Conservation (phyloP, 352 stramenopile species). For the Phytopythium delawarense region DNA sequence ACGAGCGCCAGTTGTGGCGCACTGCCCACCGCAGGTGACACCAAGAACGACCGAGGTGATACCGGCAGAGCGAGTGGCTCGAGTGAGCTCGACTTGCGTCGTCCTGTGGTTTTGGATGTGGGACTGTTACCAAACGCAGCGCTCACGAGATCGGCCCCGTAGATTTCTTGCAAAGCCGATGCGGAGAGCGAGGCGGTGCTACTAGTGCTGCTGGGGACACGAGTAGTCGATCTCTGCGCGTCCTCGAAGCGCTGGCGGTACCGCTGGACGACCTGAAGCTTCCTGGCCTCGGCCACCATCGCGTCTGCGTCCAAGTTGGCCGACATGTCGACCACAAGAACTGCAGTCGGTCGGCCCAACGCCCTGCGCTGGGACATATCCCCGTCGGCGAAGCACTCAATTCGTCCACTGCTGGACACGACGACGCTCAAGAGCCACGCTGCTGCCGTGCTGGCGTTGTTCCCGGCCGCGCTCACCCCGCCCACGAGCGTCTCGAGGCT, state of each 20-base stretch:
- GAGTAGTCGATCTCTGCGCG: conserved; percentile 2
- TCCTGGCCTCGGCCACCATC: conserved; percentile 25
- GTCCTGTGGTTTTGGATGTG: conserved; percentile 9
- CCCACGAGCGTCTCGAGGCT: conserved; percentile 30
- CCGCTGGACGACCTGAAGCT: conserved; percentile 14
- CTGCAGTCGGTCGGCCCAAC: neutral
- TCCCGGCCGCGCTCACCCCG: neutral
- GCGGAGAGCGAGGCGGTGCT: conserved; percentile 8
- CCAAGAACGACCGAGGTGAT: neutral
- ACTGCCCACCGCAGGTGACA: neutral
- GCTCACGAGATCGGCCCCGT: conserved; percentile 59
- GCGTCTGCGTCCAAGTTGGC: conserved; percentile 38
- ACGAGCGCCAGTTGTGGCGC: neutral
- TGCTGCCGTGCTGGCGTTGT: neutral
- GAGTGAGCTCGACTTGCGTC: conserved; percentile 1
- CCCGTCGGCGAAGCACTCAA: conserved; percentile 41
- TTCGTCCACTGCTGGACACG: conserved; percentile 39
- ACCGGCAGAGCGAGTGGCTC: neutral
- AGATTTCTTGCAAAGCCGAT: conserved; percentile 45
- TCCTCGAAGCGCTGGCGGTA: conserved; percentile 13
- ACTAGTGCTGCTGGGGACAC: conserved; percentile 15
- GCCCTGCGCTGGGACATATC: neutral
- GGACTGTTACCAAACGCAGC: conserved; percentile 17
- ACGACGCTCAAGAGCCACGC: conserved; percentile 29
- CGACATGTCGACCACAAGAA: conserved; percentile 48